Evolutionary conservation across 2,329 filamentous ascomycete genomes (phyloP).

Genomic region (Rutstroemia sp.): DNA sequence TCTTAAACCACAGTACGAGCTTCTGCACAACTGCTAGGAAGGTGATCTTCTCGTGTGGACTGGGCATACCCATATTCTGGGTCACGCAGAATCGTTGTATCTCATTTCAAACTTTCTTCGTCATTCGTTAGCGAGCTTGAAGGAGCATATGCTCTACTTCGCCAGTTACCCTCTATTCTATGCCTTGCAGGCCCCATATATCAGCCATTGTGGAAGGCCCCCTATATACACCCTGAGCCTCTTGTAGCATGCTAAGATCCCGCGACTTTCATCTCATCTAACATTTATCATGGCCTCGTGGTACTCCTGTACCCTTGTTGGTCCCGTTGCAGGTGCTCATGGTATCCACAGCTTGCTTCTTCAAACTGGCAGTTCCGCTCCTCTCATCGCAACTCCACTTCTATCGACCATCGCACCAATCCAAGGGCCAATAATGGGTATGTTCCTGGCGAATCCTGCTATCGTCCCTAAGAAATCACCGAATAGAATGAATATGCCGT

Average conservation of each 20-base stretch:
- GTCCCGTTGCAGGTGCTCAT: not conserved
- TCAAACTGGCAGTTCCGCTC: constrained; percentile 72
- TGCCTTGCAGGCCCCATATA: not conserved
- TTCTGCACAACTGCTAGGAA: not conserved
- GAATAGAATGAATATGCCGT: constrained; percentile 89
- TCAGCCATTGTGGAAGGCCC: not conserved
- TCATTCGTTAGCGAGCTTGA: constrained; percentile 1
- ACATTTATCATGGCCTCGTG: not conserved
- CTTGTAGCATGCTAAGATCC: not conserved
- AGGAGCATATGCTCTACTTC: constrained; percentile 15
- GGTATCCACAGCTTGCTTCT: not conserved
- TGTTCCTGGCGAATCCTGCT: constrained; percentile 73
- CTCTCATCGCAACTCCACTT: constrained; percentile 60
- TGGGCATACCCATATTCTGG: not conserved
- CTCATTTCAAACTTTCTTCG: constrained; percentile 1
- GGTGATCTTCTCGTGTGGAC: not conserved
- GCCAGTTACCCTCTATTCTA: constrained; percentile 1
- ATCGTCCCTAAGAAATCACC: constrained; percentile 95
- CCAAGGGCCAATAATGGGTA: constrained; percentile 82
- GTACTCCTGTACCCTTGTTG: not conserved
- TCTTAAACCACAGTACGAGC: constrained; percentile 4
- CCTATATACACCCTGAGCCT: constrained; percentile 1
- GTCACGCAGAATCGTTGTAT: not conserved
- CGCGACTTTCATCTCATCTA: not conserved
- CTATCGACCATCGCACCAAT: constrained; percentile 69